Percentiles rank a stretch among this genome's conserved stretches.
These are phyloP conservation scores for Leucocoprinus birnbaumii DNA, from an alignment of 768 basidiomycete genomes.

Conservation along the genomic window DNA sequence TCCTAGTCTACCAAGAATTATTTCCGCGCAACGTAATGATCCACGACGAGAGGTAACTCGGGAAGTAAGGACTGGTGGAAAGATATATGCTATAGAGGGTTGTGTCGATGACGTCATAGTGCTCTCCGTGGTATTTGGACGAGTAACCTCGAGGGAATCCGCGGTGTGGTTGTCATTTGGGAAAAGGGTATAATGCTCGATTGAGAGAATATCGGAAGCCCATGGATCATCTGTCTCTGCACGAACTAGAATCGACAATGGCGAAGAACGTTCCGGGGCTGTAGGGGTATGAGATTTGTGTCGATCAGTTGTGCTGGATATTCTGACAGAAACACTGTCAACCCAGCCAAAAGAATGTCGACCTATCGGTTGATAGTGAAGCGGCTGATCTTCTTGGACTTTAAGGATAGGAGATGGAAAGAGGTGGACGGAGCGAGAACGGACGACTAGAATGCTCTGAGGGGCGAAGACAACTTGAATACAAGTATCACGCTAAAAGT, in stretches of 20 bases:
- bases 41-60: slow-evolving; percentile 43
- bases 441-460: slow-evolving; percentile 50
- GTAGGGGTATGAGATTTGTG: no score
- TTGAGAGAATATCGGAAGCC: slow-evolving; percentile 41
- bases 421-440: slow-evolving; percentile 55
- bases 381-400: slow-evolving; percentile 10
- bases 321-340: slow-evolving; percentile 48
- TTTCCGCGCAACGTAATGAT: slow-evolving; percentile 48
- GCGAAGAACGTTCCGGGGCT: no score
- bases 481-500: slow-evolving; percentile 43
- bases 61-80: slow-evolving; percentile 43
- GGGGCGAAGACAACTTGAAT: slow-evolving; percentile 49
- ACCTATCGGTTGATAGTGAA: slow-evolving; percentile 33
- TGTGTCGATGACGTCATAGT: slow-evolving; percentile 2
- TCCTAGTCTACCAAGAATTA: slow-evolving; percentile 51
- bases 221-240: slow-evolving; percentile 62
- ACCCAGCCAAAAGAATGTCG: slow-evolving; percentile 65
- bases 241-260: slow-evolving; percentile 51
- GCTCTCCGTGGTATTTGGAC: background rate
- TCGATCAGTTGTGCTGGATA: no score
- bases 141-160: background rate
- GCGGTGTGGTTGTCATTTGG: slow-evolving; percentile 30
- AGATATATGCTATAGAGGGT: slow-evolving; percentile 30
- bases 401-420: slow-evolving; percentile 46
- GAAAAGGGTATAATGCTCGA: slow-evolving; percentile 51